Conservation (phyloP, 495 filamentous ascomycete genomes). For the Aspergillus wentii region DNA sequence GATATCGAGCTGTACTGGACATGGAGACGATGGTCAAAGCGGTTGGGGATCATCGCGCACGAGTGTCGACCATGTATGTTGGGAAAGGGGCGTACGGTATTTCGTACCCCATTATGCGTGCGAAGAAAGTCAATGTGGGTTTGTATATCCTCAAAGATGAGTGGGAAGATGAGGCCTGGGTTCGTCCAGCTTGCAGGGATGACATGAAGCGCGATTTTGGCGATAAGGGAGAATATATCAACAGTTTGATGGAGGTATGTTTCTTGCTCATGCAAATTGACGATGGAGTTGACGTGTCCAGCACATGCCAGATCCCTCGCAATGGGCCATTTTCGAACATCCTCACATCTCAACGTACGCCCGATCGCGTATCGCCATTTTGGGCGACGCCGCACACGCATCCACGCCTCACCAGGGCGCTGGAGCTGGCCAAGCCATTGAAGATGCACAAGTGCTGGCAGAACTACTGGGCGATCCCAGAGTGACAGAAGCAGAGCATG, state of each 20-base stretch:
- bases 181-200: conserved; percentile 48
- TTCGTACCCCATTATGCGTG: conserved; percentile 63
- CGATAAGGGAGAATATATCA: conserved; percentile 47
- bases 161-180: conserved; percentile 52
- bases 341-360: conserved; percentile 50
- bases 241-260: conserved; percentile 39
- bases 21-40: conserved; percentile 51
- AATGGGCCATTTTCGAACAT: conserved; percentile 64
- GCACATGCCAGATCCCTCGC: conserved; percentile 42
- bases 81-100: conserved; percentile 55
- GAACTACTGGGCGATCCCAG: conserved; percentile 44
- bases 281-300: conserved; percentile 10
- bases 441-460: conserved; percentile 59
- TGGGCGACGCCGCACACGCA: conserved; percentile 69
- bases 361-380: conserved; percentile 49
- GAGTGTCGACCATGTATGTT: conserved; percentile 52
- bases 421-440: conserved; percentile 64
- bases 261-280: background rate
- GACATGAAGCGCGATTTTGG: conserved; percentile 52
- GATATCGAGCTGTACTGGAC: conserved; percentile 55
- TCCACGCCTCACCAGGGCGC: conserved; percentile 66
- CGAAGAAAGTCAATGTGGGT: conserved; percentile 57
- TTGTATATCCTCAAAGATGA: conserved; percentile 39
- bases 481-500: conserved; percentile 16
- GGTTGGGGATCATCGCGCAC: conserved; percentile 46